Conservation (phyloP, 257 asterid species). For the Leptodermis oblonga region DNA sequence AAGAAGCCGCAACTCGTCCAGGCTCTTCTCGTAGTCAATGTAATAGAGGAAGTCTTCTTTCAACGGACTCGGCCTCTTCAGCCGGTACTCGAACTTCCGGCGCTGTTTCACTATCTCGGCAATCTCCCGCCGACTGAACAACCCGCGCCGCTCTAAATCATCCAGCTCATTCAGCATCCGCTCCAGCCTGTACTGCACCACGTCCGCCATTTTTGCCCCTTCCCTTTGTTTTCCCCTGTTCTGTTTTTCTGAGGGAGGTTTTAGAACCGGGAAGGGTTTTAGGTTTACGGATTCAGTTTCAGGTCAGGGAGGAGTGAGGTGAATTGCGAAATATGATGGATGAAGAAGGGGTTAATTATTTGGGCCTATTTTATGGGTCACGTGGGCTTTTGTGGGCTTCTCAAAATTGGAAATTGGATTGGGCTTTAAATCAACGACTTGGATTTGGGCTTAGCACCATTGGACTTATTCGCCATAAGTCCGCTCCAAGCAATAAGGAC, state of each 20-base stretch:
- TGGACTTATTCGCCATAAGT: too few species aligned
- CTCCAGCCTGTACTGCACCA: slow-evolving; percentile 83
- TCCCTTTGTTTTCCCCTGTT: neutral
- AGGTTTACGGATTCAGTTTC: neutral
- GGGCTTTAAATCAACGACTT: too few species aligned
- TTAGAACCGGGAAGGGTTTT: neutral
- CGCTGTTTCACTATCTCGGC: slow-evolving; percentile 89
- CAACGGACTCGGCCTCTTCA: slow-evolving; percentile 83
- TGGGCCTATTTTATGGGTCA: neutral
- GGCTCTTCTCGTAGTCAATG: slow-evolving; percentile 72
- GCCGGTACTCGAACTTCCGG: slow-evolving; percentile 89
- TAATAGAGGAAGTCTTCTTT: slow-evolving; percentile 66
- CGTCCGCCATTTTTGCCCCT: slow-evolving; percentile 66
- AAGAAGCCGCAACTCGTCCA: slow-evolving; percentile 68
- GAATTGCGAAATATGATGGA: too few species aligned
- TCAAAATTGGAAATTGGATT: too few species aligned
- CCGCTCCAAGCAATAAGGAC: too few species aligned
- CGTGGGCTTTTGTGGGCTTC: neutral
- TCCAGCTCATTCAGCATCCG: slow-evolving; percentile 89
- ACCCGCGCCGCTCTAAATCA: slow-evolving; percentile 68
- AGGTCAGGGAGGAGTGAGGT: neutral
- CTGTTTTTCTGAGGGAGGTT: neutral
- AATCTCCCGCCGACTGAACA: slow-evolving; percentile 69
- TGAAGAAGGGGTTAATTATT: neutral
- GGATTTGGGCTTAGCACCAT: too few species aligned